Evolutionary conservation across 768 basidiomycete species (phyloP), one percentile per base, ranked within the genome.

Genomic region (Calvatia gigantea): DNA sequence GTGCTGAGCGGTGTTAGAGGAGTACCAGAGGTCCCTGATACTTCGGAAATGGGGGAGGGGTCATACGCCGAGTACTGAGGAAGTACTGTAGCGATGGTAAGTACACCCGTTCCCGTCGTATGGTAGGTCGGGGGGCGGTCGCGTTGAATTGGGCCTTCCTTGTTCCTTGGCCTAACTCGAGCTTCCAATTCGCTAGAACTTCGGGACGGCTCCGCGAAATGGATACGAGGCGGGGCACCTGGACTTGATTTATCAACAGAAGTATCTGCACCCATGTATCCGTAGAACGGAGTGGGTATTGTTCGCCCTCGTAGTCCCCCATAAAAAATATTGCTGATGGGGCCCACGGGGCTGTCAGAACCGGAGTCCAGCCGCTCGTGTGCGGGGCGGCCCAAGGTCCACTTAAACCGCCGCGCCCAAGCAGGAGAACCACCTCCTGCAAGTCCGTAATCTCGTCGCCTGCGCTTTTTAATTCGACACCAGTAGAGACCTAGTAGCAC

Each of bases 81-180:
- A 25, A 54, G 52, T 5, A 21, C 38, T 2, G 52, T 54, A 9
- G 52, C 52, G n/a, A 54, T 46, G 9, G 52, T 54, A 14, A 44
- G 21, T 9, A 45, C 17, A 14, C 51, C 52, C 5, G 52, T 54
- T 11, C n/a, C n/a, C 8, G 6, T 45, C 4, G 52, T 54, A 28
- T 45, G 17, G 25, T 54, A 54, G 3, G 52, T 54, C 2, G 52
- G 52, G 27, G 52, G 52, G 2, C 52, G 43, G n/a, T 46, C 52
- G 5, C 31, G 15, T 25, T 37, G 42, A 17, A 25, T 38, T 9
- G 12, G 6, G 25, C 42, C 31, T 11, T 45, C 52, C 25, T 35
- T 27, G 28, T 27, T 45, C 42, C 42, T 33, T 0, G 14, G 43
- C n/a, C 29, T 11, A 17, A 19, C 14, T 35, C 15, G 14, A 28